A percentile compares a stretch with the other conserved stretches of the same genome.
phyloP scores from a whole-genome alignment of 148 eudicot species.

The Rhododendron vialii region DNA sequence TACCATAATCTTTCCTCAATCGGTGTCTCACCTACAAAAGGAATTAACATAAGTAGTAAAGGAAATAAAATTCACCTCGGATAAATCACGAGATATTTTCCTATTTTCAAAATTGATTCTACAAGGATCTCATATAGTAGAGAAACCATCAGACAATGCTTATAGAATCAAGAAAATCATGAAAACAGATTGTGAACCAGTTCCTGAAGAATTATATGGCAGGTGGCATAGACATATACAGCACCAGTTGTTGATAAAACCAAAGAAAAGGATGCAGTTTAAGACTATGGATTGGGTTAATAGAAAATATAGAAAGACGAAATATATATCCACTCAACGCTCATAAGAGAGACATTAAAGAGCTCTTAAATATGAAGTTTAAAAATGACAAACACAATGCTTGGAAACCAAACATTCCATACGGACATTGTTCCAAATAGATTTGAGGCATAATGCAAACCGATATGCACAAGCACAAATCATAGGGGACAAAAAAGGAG shows the following conservation, averaged over 20 bases:
- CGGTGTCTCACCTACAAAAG: conserved; percentile 81
- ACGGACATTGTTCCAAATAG: not conserved
- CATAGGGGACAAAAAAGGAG: not conserved
- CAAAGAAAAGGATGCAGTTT: not conserved
- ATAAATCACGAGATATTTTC: not conserved
- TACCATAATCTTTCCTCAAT: conserved; percentile 77
- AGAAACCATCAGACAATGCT: not conserved
- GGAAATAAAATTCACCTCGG: not conserved
- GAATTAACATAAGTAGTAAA: not conserved
- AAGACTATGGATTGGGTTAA: not conserved
- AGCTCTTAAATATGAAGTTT: not conserved
- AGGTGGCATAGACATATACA: not conserved
- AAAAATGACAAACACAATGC: not conserved
- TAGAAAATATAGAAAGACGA: not conserved
- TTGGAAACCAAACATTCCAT: not conserved
- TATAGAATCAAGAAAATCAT: not conserved
- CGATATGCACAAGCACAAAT: not conserved
- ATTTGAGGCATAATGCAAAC: not conserved
- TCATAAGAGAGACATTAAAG: not conserved
- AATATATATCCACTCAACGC: not conserved
- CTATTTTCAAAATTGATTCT: not conserved
- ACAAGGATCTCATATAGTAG: not conserved
- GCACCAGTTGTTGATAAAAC: not conserved
- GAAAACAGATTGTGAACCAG: not conserved
- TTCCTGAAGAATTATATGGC: not conserved